These are phyloP conservation scores for Annulohypoxylon stygium DNA, from an alignment of 495 filamentous ascomycete genomes.

Conservation along the genomic window DNA sequence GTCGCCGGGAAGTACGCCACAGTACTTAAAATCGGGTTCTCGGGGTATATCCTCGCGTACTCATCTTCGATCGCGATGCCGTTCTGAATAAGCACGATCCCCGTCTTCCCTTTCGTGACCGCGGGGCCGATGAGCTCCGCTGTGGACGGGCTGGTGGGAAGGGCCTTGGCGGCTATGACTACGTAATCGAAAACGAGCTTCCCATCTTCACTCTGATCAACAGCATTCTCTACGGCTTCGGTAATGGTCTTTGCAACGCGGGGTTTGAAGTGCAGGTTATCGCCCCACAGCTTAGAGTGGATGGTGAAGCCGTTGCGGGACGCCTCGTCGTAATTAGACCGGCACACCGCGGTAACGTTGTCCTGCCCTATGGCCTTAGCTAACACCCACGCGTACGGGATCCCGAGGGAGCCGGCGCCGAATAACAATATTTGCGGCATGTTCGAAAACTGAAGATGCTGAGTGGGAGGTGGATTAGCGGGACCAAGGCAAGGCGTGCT, in stretches of 20 bases:
- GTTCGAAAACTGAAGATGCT: background rate
- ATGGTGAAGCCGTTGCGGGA: constrained; percentile 64
- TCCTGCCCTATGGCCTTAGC: constrained; percentile 54
- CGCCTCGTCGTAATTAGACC: constrained; percentile 68
- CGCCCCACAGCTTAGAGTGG: constrained; percentile 60
- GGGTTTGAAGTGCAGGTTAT: constrained; percentile 55
- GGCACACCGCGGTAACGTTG: constrained; percentile 64
- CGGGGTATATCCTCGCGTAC: constrained; percentile 58
- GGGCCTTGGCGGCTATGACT: constrained; percentile 61
- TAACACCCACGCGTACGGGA: constrained; percentile 64
- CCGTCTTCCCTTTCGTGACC: constrained; percentile 54
- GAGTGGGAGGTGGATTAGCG: background rate
- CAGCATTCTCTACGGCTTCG: constrained; percentile 50
- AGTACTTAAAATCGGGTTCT: constrained; percentile 60
- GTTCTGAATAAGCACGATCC: constrained; percentile 68
- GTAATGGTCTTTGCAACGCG: constrained; percentile 56
- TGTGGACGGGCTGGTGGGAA: constrained; percentile 53
- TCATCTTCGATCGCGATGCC: constrained; percentile 68
- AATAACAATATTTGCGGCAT: constrained; percentile 61
- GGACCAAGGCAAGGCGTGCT: background rate
- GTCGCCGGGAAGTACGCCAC: constrained; percentile 65
- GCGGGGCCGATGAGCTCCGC: constrained; percentile 59
- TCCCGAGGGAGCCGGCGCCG: constrained; percentile 66
- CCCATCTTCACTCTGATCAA: background rate
- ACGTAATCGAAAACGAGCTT: constrained; percentile 64